Evolutionary conservation across 305 asterid species (phyloP).

Genomic region (Solanum hybrid): DNA sequence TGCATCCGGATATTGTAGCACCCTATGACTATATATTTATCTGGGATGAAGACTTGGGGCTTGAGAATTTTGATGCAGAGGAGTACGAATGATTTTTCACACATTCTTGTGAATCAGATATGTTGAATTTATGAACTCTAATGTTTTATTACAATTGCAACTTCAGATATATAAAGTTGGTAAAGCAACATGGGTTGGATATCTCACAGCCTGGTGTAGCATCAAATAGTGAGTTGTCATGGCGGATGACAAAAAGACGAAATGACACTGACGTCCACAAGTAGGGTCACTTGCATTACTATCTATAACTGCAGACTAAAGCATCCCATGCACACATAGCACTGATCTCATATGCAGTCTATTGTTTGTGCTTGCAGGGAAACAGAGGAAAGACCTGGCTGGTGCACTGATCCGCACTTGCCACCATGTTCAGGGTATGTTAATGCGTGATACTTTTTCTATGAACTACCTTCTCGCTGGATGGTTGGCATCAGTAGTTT

Average conservation of each 20-base stretch:
- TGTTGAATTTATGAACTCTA: background rate
- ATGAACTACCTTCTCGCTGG: background rate
- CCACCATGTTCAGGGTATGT: conserved; percentile 97
- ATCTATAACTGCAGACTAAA: background rate
- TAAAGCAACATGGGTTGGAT: conserved; percentile 66
- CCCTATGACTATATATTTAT: conserved; percentile 74
- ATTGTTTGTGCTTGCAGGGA: conserved; percentile 26
- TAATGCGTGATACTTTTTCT: background rate
- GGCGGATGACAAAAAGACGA: conserved; percentile 69
- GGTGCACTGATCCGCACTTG: conserved; percentile 75
- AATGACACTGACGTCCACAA: conserved; percentile 77
- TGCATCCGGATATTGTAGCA: conserved; percentile 82
- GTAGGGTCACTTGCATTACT: conserved; percentile 25
- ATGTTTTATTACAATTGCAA: background rate
- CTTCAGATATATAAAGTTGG: conserved; percentile 59
- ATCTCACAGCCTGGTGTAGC: conserved; percentile 88
- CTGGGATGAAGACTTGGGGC: conserved; percentile 92
- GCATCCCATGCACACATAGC: background rate
- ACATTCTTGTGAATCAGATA: background rate
- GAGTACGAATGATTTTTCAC: conserved; percentile 33
- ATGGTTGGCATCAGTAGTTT: background rate
- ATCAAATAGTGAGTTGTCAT: conserved; percentile 63
- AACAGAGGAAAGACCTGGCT: conserved; percentile 80
- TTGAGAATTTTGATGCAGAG: conserved; percentile 71
- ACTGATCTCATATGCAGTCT: background rate